phyloP scores from a whole-genome alignment of 2,329 filamentous ascomycete species.

The Penicillium polonicum region DNA sequence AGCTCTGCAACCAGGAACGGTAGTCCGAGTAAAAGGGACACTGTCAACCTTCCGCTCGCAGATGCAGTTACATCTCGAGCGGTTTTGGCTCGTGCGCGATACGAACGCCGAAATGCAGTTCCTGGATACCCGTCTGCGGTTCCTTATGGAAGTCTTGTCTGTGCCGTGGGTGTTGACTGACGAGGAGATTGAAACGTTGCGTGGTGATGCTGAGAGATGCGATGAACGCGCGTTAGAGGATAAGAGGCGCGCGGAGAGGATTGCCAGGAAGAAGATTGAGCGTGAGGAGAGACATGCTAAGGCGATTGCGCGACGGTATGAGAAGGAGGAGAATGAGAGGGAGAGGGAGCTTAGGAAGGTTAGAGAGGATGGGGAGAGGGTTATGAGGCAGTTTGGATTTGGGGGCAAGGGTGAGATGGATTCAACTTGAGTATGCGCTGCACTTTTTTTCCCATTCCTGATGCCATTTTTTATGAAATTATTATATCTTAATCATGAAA shows the following conservation, averaged over 20 bases:
- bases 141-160: conserved; percentile 51
- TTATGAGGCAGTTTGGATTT: conserved; percentile 23
- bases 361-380: conserved; percentile 29
- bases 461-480: not conserved
- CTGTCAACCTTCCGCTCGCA: conserved; percentile 51
- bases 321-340: conserved; percentile 44
- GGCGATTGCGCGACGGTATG: conserved; percentile 35
- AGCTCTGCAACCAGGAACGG: conserved; percentile 49
- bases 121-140: conserved; percentile 53
- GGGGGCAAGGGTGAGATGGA: not conserved
- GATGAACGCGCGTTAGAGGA: conserved; percentile 40
- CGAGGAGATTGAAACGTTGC: conserved; percentile 45
- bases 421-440: not conserved
- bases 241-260: conserved; percentile 33
- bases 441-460: not conserved
- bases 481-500: not conserved
- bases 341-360: conserved; percentile 31
- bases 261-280: conserved; percentile 25
- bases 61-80: conserved; percentile 57
- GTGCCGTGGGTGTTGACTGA: conserved; percentile 54
- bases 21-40: conserved; percentile 59
- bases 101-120: conserved; percentile 57
- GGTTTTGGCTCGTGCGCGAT: conserved; percentile 49
- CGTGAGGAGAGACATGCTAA: conserved; percentile 41
- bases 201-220: conserved; percentile 42